Base-by-base conservation (phyloP, 2,329 filamentous ascomycete genomes). In the Lachnellula hyalina region DNA sequence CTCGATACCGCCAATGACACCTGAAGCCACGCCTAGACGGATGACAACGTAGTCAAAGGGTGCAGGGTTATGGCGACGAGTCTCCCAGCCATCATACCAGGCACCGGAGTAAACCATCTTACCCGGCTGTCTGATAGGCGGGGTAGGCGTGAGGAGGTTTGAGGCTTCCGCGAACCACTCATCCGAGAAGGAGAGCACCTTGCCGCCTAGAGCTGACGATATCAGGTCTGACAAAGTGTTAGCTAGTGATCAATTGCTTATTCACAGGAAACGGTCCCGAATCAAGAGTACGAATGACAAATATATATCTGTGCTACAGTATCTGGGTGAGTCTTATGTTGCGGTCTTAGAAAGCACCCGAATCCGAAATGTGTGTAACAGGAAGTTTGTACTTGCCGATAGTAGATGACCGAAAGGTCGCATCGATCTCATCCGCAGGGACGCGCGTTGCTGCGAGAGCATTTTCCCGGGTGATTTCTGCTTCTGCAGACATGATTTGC, bases 41-140 rank as follows among this genome's bases (percentile, higher is more conserved):
- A 87, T 78, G 56, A 86, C 75, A 19, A 84, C 84, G 77, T 83
- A 87, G 73, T 87, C 84, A 63, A 86, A 86, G 0, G 79, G 75
- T 56, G 78, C 79, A 11, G 75, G 66, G 70, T 87, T 87, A 73
- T 87, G 84, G 60, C 84, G 74, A 49, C 84, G 75, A 12, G 84
- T 87, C 71, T 87, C 84, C 83, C 82, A 87, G 51, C 84, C 84
- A 65, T 87, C 84, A 65, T 85, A 87, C 84, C 84, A 87, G 46
- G 84, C 84, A 48, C 84, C 84, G 1, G 83, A 79, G 65, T 80
- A 85, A 54, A 87, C 83, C 79, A 87, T 87, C 71, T 85, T 85
- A 58, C 84, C 84, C 1, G 78, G 78, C 66, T 84, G 78, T 59
- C 78, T 76, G 68, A 87, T 81, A 38, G 84, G 83, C 32, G 83